A percentile compares a stretch with the other conserved stretches of the same genome.
Evolutionary conservation across 2,329 filamentous ascomycete genomes (phyloP).

Genomic region (Penicillium sp.): DNA sequence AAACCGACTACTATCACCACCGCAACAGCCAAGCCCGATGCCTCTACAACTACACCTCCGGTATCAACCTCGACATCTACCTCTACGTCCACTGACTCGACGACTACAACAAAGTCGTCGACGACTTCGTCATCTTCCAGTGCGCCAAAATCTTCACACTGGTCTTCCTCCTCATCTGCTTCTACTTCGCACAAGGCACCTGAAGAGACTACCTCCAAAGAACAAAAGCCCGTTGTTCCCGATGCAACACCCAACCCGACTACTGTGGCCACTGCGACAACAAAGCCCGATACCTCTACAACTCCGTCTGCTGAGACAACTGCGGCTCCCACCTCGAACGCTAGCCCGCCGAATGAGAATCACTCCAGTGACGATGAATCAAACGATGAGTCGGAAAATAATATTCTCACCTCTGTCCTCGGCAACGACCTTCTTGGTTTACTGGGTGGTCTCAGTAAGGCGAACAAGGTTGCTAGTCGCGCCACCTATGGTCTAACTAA

Average conservation of each 20-base stretch:
- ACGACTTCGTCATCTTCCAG: constrained; percentile 22
- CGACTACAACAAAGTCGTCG: constrained; percentile 3
- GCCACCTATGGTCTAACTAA: not conserved
- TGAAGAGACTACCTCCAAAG: not conserved
- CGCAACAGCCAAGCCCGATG: not conserved
- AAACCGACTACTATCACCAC: constrained; percentile 46
- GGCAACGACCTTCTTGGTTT: constrained; percentile 2
- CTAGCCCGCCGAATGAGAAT: not conserved
- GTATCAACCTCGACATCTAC: constrained; percentile 26
- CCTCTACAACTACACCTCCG: constrained; percentile 7
- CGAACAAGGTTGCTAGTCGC: not conserved
- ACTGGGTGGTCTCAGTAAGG: not conserved
- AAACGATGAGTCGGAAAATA: not conserved
- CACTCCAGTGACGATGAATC: not conserved
- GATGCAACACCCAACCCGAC: constrained; percentile 60
- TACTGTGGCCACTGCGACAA: not conserved
- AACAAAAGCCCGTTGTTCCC: constrained; percentile 29
- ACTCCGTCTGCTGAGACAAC: not conserved
- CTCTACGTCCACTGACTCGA: constrained; percentile 26
- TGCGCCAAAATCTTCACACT: constrained; percentile 25
- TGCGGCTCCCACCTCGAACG: not conserved
- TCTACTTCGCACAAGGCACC: constrained; percentile 4
- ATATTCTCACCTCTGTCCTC: not conserved
- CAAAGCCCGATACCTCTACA: not conserved
- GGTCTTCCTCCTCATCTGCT: constrained; percentile 22